phyloP scores from a whole-genome alignment of 495 filamentous ascomycete genomes.

The Neurospora sp. region DNA sequence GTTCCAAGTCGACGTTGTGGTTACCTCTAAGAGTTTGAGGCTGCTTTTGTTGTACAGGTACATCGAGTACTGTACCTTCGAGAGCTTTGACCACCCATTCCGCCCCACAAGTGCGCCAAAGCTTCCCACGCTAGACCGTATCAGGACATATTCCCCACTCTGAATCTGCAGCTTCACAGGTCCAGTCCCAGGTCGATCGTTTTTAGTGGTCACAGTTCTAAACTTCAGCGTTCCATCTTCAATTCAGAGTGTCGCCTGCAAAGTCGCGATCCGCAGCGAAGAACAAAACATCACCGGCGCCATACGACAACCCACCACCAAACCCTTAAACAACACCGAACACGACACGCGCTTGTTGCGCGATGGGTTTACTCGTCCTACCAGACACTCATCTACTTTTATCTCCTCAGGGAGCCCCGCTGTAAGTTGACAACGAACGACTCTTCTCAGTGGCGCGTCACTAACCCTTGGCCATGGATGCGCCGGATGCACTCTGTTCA shows the following conservation, averaged over 20 bases:
- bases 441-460: neutral
- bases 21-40: neutral
- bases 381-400: conserved; percentile 7
- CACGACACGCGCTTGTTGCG: conserved; percentile 17
- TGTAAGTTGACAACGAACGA: conserved; percentile 7
- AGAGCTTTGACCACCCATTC: neutral
- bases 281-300: neutral
- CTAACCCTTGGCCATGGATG: neutral
- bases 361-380: conserved; percentile 18
- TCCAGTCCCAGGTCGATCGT: neutral
- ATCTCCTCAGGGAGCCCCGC: conserved; percentile 7
- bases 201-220: neutral
- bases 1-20: neutral
- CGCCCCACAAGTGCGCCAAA: neutral
- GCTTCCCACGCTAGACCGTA: neutral
- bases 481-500: neutral
- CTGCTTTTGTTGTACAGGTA: neutral
- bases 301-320: neutral
- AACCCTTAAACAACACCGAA: neutral
- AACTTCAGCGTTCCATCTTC: neutral
- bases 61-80: neutral
- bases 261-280: neutral
- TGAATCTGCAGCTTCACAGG: neutral
- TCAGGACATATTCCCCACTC: neutral
- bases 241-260: neutral